phyloP scores from a whole-genome alignment of 345 rosid species.

The Cardamine chenopodiifolia region DNA sequence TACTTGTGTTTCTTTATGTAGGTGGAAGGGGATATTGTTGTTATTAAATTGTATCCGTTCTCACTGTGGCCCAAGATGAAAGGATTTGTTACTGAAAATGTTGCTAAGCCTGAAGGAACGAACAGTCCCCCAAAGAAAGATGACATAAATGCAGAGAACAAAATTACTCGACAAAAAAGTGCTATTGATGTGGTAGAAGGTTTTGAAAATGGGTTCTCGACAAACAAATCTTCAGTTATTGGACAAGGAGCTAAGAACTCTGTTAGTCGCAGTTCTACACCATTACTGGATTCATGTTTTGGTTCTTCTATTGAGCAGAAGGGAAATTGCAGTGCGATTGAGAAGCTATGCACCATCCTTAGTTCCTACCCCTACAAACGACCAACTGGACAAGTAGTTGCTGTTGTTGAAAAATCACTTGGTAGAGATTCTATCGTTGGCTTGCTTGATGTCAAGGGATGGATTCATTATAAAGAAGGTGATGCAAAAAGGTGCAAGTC shows the following conservation, averaged over 20 bases:
- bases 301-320: constrained; percentile 39
- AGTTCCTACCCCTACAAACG: constrained; percentile 63
- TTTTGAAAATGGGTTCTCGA: constrained; percentile 14
- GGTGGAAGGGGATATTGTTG: constrained; percentile 86
- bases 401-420: constrained; percentile 63
- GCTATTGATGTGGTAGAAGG: constrained; percentile 32
- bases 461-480: constrained; percentile 53
- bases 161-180: constrained; percentile 17
- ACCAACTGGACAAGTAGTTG: constrained; percentile 84
- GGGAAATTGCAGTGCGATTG: constrained; percentile 50
- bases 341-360: constrained; percentile 57
- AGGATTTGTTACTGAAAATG: constrained; percentile 55
- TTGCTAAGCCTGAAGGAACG: constrained; percentile 42
- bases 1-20: constrained; percentile 39
- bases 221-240: constrained; percentile 16
- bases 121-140: constrained; percentile 38
- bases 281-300: constrained; percentile 14
- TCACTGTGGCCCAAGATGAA: constrained; percentile 79
- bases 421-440: constrained; percentile 72
- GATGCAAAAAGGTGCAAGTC: constrained; percentile 49
- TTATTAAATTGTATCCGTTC: constrained; percentile 65
- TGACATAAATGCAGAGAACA: constrained; percentile 41
- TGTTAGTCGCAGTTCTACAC: constrained; percentile 10
- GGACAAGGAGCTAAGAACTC: constrained; percentile 32
- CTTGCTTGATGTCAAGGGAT: constrained; percentile 67